Percentiles rank a stretch among this genome's conserved stretches.
Conservation (phyloP, 2,329 filamentous ascomycete species). For the Pseudogymnoascus sp. region DNA sequence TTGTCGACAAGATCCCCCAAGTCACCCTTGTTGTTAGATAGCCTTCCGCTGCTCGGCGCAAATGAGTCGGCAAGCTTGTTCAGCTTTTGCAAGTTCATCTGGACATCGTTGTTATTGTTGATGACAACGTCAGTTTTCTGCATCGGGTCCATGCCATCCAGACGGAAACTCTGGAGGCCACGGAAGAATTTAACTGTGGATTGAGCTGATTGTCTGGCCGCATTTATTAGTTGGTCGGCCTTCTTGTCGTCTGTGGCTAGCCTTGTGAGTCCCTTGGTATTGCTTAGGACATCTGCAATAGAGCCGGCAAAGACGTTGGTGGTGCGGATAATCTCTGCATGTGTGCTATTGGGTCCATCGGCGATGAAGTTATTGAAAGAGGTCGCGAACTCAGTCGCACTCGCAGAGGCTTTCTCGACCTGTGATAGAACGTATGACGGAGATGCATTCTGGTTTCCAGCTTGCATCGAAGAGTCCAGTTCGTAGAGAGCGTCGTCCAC, state of each 20-base stretch:
- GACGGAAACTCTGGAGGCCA: constrained; percentile 81
- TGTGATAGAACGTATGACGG: constrained; percentile 92
- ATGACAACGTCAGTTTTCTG: constrained; percentile 97
- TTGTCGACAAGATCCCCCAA: constrained; percentile 86
- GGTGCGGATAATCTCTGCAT: constrained; percentile 86
- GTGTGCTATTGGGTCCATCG: constrained; percentile 83
- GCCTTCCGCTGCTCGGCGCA: constrained; percentile 76
- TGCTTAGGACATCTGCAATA: constrained; percentile 87
- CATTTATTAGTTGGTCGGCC: constrained; percentile 73
- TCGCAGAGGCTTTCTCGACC: constrained; percentile 91
- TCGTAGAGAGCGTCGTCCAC: constrained; percentile 97
- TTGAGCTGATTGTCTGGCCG: constrained; percentile 74
- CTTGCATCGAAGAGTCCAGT: constrained; percentile 94
- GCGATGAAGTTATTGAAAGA: constrained; percentile 98
- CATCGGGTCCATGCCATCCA: constrained; percentile 81
- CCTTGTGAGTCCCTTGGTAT: constrained; percentile 88
- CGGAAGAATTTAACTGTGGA: constrained; percentile 94
- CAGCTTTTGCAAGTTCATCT: constrained; percentile 85
- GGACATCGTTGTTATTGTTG: constrained; percentile 93
- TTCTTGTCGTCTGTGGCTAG: constrained; percentile 96
- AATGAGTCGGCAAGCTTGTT: constrained; percentile 91
- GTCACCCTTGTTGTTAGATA: constrained; percentile 71
- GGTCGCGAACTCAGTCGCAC: constrained; percentile 93
- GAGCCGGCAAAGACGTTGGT: constrained; percentile 86
- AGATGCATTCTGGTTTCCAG: constrained; percentile 95